Evolutionary conservation across 495 filamentous ascomycete genomes (phyloP).

Genomic region (Penicillium antarcticum): DNA sequence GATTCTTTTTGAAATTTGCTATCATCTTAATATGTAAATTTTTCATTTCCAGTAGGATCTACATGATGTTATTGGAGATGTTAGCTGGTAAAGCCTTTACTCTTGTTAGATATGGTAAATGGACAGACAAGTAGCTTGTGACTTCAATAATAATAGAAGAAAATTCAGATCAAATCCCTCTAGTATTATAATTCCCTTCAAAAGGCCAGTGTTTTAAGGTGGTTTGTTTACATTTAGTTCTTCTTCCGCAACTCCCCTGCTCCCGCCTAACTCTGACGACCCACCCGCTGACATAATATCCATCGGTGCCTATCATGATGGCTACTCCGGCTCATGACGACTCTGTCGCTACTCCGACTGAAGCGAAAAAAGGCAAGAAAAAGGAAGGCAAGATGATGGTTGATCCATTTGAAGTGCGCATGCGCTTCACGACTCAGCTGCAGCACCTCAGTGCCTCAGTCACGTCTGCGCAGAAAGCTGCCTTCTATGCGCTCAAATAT

Average conservation of each 20-base stretch:
- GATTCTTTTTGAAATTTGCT: constrained; percentile 27
- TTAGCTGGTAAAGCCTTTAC: neutral
- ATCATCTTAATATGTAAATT: constrained; percentile 9
- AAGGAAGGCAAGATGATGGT: constrained; percentile 54
- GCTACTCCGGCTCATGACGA: neutral
- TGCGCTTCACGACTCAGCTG: constrained; percentile 89
- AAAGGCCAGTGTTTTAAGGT: too few species aligned
- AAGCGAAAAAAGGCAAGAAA: neutral
- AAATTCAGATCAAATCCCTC: too few species aligned
- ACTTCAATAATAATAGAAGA: too few species aligned
- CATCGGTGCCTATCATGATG: neutral
- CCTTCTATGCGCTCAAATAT: constrained; percentile 90
- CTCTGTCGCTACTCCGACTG: too few species aligned
- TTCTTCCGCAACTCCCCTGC: too few species aligned
- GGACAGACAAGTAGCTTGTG: too few species aligned
- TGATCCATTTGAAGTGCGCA: constrained; percentile 96
- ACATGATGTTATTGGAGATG: constrained; percentile 5
- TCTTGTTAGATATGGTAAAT: neutral
- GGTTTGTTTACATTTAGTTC: too few species aligned
- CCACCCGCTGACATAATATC: too few species aligned
- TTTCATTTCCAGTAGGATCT: neutral
- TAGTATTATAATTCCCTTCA: too few species aligned
- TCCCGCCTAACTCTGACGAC: too few species aligned
- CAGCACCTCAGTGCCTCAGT: constrained; percentile 86
- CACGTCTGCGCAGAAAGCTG: constrained; percentile 85